Base-by-base conservation (phyloP, 2,329 filamentous ascomycete genomes). In the Diplodia mutila region DNA sequence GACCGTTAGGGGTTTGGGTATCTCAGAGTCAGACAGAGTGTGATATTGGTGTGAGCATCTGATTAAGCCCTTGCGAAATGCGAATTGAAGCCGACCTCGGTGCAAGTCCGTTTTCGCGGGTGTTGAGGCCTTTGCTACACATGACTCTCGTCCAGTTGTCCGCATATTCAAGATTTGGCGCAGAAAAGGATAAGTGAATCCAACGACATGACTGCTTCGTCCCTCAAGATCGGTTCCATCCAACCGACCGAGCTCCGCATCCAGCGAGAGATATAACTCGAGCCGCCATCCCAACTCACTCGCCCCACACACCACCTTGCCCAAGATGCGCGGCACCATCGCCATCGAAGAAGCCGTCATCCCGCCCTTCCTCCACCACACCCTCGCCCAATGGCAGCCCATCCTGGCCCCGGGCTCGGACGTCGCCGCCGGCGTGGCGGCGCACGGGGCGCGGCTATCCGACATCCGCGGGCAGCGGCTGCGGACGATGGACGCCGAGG, bases 351-450 rank as follows among this genome's bases (percentile, higher is more conserved):
- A 89, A 77, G 86, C 86, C 16, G 84, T 84, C 69, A 80, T 89
- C 7, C 86, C 88, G 54, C 83, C 86, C 34, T 82, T 88, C 69
- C 80, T 83, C 53, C 85, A 89, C 70, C 85, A 85, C 75, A 87
- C 85, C 5, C 79, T 80, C 71, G 88, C 86, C 85, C 88, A 86
- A 85, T 89, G 86, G 86, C 87, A 87, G 1, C 77, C 80, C 6
- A 76, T 89, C 27, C 89, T 89, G 72, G 83, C 86, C n/a, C 80
- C 84, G 21, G 83, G 89, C 70, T 80, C 85, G 1, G 85, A 87
- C 11, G 59, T 51, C 4, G 42, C 32, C 5, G 59, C 59, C 8
- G 59, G 59, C 29, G 59, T 61, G 18, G 23, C 48, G 7, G 85
- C 84, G 74, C 87, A 89, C 69, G 81, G 82, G 65, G 79, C 76